Base-by-base conservation (phyloP, 2,329 filamentous ascomycete species). In the Myriosclerotinia scirpicola region DNA sequence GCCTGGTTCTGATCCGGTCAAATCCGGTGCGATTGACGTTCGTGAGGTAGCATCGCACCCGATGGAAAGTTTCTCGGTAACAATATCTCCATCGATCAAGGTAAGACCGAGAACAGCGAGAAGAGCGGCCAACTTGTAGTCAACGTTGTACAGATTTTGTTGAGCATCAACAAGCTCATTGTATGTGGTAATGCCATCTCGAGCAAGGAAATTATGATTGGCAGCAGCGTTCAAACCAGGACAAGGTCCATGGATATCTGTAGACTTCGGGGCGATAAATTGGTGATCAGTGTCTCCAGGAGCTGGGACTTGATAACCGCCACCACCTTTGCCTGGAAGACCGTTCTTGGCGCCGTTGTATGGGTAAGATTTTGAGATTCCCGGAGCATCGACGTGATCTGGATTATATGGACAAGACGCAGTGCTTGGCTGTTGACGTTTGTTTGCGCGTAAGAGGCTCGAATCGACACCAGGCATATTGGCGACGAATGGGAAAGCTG, bases 231-330 rank as follows among this genome's bases (percentile, higher is more conserved):
- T 80, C 36, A 80, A 71, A 44, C 77, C 78, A 0, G 78, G 78
- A 67, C 78, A 79, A 17, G 70, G 70, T 12, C 70, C 67, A 26
- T 68, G 64, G 9, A 66, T 42, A 34, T 70, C 70, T 22, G 59
- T 64, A 17, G 40, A 12, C 14, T 46, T 55, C 5, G 62, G 40
- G n/a, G 61, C 66, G 9, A 68, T 61, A 52, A 72, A 75, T 50
- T 69, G 42, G 66, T 74, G 72, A 9, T 65, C 72, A 7, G 66
- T 66, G 40, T 73, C 72, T 17, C 77, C 77, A 42, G 73, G 71
- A 15, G 77, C 80, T 36, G 81, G 81, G 0, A 82, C 81, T 59
- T 78, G 74, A 67, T 78, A 80, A 2, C 80, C 80, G 59, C 81
- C 80, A 48, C 71, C 75, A 1, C 76, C 77, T 9, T 75, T 79